A percentile compares a stretch with the other conserved stretches of the same genome.
These are phyloP conservation scores for Fusarium lateritium DNA, from an alignment of 2,329 filamentous ascomycete genomes.

Conservation along the genomic window DNA sequence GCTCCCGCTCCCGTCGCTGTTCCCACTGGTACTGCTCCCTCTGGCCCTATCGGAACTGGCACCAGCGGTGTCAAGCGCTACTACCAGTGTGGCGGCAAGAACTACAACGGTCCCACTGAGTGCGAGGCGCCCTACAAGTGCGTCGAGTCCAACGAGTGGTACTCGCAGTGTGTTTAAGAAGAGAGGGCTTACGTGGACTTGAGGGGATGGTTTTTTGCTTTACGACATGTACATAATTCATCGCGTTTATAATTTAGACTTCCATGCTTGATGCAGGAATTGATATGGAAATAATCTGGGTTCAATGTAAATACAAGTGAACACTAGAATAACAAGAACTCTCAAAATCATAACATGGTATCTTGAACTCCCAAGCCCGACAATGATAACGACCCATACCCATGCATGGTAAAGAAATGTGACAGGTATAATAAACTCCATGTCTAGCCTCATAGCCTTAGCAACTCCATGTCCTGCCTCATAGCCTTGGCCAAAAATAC, in stretches of 20 bases:
- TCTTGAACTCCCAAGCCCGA: too few species aligned
- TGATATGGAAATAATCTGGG: conserved; percentile 1
- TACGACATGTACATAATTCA: conserved; percentile 40
- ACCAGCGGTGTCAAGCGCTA: conserved; percentile 31
- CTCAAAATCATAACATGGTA: too few species aligned
- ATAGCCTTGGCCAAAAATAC: too few species aligned
- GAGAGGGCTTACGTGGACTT: neutral
- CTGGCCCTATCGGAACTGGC: conserved; percentile 30
- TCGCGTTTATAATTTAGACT: conserved; percentile 33
- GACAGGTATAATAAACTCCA: too few species aligned
- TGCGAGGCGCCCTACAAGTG: conserved; percentile 43
- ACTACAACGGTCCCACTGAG: conserved; percentile 40
- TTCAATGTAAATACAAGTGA: neutral
- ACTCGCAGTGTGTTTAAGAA: conserved; percentile 42
- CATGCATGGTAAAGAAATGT: too few species aligned
- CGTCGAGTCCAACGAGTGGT: conserved; percentile 38
- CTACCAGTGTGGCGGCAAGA: conserved; percentile 44
- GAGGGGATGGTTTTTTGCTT: conserved; percentile 8
- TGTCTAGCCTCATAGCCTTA: too few species aligned
- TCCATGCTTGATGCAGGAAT: conserved; percentile 37
- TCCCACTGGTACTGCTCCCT: conserved; percentile 32
- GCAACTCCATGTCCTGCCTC: too few species aligned
- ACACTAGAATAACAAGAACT: too few species aligned
- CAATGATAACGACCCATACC: too few species aligned
- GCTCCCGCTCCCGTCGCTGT: conserved; percentile 11